These are phyloP conservation scores for Aspergillus sclerotiicarbonarius DNA, from an alignment of 495 filamentous ascomycete genomes.

Conservation along the genomic window DNA sequence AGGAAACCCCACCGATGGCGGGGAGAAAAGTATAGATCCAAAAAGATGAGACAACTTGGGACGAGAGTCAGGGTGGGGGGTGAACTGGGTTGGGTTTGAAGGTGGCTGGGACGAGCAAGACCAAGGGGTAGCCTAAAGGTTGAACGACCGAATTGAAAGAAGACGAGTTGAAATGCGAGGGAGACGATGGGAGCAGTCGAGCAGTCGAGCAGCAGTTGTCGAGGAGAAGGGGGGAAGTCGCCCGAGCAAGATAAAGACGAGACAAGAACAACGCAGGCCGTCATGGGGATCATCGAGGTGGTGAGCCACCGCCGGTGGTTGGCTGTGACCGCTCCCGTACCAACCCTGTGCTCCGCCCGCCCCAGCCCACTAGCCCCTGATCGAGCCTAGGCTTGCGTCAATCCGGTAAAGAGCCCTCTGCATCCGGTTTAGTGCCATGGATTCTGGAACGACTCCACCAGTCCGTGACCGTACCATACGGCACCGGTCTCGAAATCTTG, in stretches of 20 bases:
- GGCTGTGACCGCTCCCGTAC: neutral
- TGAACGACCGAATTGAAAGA: no score
- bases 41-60: neutral
- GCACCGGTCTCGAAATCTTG: neutral
- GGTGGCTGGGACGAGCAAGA: no score
- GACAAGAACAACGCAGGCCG: neutral
- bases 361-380: neutral
- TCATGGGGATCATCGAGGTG: neutral
- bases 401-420: neutral
- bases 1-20: constrained; percentile 23
- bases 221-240: no score
- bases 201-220: no score
- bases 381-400: neutral
- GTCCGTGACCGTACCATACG: neutral
- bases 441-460: neutral
- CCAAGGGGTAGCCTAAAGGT: no score
- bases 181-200: no score
- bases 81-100: no score
- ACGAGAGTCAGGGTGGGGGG: neutral
- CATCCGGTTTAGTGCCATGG: neutral
- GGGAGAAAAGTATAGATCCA: constrained; percentile 7
- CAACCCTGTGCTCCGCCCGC: neutral
- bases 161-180: no score
- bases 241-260: no score
- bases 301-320: neutral